A percentile compares a stretch with the other conserved stretches of the same genome.
These are phyloP conservation scores for Paecilomyces niveus DNA, from an alignment of 2,329 filamentous ascomycete species.

Conservation along the genomic window DNA sequence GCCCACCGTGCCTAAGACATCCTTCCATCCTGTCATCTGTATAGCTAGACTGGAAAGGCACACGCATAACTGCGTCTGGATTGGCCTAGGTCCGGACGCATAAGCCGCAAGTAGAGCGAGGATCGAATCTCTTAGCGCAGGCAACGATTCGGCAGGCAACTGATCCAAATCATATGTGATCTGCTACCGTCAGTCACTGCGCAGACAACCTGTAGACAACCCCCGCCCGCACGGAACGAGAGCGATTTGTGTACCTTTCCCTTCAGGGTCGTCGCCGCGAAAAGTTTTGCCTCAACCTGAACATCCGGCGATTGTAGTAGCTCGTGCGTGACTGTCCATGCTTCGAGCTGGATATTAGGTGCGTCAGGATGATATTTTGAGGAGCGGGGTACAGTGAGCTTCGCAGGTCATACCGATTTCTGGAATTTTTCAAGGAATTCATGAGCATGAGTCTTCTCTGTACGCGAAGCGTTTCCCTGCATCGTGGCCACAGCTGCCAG, in stretches of 20 bases:
- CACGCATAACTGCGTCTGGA: conserved; percentile 87
- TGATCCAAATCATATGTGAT: conserved; percentile 95
- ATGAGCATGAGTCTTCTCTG: conserved; percentile 82
- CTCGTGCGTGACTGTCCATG: conserved; percentile 81
- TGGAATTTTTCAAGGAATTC: conserved; percentile 91
- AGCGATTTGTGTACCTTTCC: conserved; percentile 68
- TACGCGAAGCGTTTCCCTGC: conserved; percentile 71
- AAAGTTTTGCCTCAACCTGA: conserved; percentile 80
- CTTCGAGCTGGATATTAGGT: conserved; percentile 59
- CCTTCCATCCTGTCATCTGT: conserved; percentile 92
- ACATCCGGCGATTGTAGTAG: conserved; percentile 72
- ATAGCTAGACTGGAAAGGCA: conserved; percentile 92
- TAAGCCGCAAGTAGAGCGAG: conserved; percentile 74
- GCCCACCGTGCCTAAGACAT: conserved; percentile 78
- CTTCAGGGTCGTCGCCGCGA: conserved; percentile 93
- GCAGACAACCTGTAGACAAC: conserved; percentile 2
- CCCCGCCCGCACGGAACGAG: not conserved
- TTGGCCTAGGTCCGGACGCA: conserved; percentile 71
- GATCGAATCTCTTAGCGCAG: conserved; percentile 74
- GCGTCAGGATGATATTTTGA: conserved; percentile 5
- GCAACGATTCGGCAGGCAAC: conserved; percentile 66
- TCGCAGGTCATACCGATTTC: conserved; percentile 70
- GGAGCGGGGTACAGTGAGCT: not conserved
- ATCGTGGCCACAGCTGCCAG: conserved; percentile 85
- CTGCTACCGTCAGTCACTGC: conserved; percentile 43